These are phyloP conservation scores for Yamadazyma triangularis DNA, from an alignment of 1,139 yeast species.

Conservation along the genomic window DNA sequence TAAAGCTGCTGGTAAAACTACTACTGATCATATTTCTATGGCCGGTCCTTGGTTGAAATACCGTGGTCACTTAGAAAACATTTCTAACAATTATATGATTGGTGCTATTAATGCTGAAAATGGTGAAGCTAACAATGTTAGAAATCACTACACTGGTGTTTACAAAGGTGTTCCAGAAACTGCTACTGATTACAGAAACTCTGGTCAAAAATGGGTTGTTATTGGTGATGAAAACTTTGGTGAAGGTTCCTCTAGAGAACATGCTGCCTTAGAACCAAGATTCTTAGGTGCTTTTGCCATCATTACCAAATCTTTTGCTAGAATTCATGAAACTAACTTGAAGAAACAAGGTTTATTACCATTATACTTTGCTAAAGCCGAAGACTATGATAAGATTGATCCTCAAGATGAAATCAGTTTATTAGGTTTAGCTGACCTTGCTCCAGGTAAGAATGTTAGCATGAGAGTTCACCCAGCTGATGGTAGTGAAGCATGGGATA, in stretches of 20 bases:
- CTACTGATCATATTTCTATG: conserved; percentile 99
- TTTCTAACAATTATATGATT: conserved; percentile 98
- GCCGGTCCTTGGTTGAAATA: conserved; percentile 99
- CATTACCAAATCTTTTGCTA: conserved; percentile 95
- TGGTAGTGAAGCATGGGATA: conserved; percentile 73
- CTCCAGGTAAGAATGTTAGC: conserved; percentile 89
- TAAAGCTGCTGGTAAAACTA: conserved; percentile 96
- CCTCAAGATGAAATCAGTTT: conserved; percentile 88
- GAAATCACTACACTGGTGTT: conserved; percentile 88
- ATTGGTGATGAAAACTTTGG: conserved; percentile 99
- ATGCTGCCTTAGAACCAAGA: conserved; percentile 99
- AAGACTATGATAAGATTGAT: conserved; percentile 91
- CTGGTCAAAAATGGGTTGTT: conserved; percentile 93
- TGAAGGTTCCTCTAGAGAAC: conserved; percentile 99
- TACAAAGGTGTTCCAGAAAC: conserved; percentile 96
- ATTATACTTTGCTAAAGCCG: conserved; percentile 82
- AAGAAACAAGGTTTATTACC: conserved; percentile 67
- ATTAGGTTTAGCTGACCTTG: conserved; percentile 75
- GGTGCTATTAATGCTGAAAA: conserved; percentile 98
- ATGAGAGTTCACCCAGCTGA: conserved; percentile 88
- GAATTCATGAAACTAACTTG: conserved; percentile 66
- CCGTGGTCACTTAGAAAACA: conserved; percentile 99
- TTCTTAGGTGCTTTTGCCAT: conserved; percentile 98
- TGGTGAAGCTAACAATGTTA: conserved; percentile 88
- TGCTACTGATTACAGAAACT: conserved; percentile 91